A percentile compares a stretch with the other conserved stretches of the same genome.
Evolutionary conservation across 257 asterid species (phyloP).

Genomic region (Marsdenia floribunda): DNA sequence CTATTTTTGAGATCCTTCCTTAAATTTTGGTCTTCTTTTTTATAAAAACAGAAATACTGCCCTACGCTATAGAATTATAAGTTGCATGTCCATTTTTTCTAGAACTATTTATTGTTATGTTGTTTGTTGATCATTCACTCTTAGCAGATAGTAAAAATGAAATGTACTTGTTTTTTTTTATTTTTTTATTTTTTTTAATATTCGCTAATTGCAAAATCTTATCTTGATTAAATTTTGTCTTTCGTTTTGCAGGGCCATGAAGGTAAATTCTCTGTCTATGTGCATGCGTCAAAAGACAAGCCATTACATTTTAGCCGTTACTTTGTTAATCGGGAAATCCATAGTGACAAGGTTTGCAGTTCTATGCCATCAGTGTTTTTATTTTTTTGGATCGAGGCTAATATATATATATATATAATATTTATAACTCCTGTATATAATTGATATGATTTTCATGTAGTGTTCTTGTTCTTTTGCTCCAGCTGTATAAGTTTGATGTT

Average conservation of each 20-base stretch:
- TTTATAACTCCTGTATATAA: background rate
- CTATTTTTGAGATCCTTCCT: background rate
- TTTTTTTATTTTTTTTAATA: too few species aligned
- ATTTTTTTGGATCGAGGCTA: background rate
- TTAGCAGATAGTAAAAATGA: too few species aligned
- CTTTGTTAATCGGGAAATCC: conserved; percentile 86
- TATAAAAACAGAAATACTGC: background rate
- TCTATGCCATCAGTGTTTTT: conserved; percentile 4
- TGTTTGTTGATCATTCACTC: background rate
- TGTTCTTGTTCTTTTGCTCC: conserved; percentile 5
- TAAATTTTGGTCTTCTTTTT: background rate
- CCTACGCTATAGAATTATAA: background rate
- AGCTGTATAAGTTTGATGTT: background rate
- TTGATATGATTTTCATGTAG: background rate
- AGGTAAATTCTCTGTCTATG: conserved; percentile 93
- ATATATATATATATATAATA: background rate
- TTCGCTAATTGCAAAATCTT: background rate
- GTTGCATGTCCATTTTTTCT: background rate
- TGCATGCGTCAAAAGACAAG: conserved; percentile 89
- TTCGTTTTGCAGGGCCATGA: conserved; percentile 73
- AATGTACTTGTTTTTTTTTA: background rate
- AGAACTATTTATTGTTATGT: background rate
- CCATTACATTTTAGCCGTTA: conserved; percentile 97
- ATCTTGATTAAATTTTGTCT: background rate
- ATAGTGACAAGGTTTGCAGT: conserved; percentile 73